Percentiles rank a stretch among this genome's conserved stretches.
Conservation (phyloP, 179 eudicot genomes). For the Sideroxylon spinosum region DNA sequence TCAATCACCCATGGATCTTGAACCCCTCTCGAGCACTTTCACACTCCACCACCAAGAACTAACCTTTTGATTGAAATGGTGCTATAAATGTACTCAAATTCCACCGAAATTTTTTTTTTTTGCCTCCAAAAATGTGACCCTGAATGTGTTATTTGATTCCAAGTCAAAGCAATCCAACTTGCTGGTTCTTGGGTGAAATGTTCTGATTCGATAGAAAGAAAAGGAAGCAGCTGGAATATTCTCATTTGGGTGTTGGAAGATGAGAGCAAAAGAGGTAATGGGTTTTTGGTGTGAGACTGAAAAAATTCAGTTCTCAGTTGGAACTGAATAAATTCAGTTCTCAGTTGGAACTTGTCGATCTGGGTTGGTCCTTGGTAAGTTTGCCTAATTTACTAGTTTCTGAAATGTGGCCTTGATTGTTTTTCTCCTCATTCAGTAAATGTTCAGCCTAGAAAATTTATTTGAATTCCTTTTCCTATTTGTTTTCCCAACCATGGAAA, state of each 20-base stretch:
- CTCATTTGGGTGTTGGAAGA: neutral
- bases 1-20: neutral
- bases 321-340: neutral
- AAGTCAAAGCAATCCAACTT: neutral
- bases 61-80: neutral
- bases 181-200: neutral
- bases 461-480: neutral
- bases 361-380: constrained; percentile 14
- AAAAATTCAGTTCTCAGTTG: neutral
- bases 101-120: neutral
- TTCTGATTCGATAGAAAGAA: neutral
- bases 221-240: neutral
- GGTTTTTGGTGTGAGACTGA: neutral
- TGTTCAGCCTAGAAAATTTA: neutral
- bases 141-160: neutral
- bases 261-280: neutral
- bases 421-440: neutral
- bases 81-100: neutral
- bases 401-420: neutral
- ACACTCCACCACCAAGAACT: neutral
- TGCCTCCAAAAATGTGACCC: neutral
- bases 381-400: constrained; percentile 4
- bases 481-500: neutral
- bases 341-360: neutral
- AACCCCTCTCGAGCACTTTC: neutral